phyloP scores from a whole-genome alignment of 148 eudicot species.

The Rhododendron ovatum region DNA sequence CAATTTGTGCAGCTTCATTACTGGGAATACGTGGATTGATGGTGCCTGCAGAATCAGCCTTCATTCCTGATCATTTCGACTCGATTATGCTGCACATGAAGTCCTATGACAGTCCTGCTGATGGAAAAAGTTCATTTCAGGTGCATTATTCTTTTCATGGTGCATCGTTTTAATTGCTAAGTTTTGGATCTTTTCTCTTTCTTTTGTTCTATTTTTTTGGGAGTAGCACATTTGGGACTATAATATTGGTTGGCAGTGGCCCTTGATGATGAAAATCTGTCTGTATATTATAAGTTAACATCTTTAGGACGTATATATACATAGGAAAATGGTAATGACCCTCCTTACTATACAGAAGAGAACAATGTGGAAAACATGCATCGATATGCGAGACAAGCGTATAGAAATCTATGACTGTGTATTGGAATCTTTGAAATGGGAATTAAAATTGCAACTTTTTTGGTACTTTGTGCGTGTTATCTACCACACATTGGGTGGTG shows the following conservation, averaged over 20 bases:
- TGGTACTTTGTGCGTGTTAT: not conserved
- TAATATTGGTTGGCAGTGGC: not conserved
- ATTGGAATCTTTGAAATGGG: not conserved
- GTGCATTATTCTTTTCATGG: slow-evolving; percentile 26
- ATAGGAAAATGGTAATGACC: not conserved
- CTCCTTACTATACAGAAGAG: not conserved
- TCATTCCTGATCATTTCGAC: slow-evolving; percentile 75
- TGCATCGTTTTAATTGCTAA: not conserved
- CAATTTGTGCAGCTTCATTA: slow-evolving; percentile 88
- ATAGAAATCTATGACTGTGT: not conserved
- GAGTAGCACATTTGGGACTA: not conserved
- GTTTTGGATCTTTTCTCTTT: not conserved
- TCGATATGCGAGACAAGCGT: not conserved
- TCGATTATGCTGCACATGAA: slow-evolving; percentile 92
- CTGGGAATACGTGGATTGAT: slow-evolving; percentile 94
- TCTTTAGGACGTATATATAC: not conserved
- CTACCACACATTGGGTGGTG: not conserved
- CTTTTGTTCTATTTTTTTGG: not conserved
- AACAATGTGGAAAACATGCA: not conserved
- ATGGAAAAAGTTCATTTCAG: slow-evolving; percentile 99
- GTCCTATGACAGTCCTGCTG: slow-evolving; percentile 96
- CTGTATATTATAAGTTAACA: not conserved
- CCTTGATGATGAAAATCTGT: not conserved
- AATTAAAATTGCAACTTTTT: not conserved
- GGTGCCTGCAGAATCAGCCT: slow-evolving; percentile 94